Evolutionary conservation across 2,329 filamentous ascomycete genomes (phyloP).

Genomic region (Trichophyton simii): DNA sequence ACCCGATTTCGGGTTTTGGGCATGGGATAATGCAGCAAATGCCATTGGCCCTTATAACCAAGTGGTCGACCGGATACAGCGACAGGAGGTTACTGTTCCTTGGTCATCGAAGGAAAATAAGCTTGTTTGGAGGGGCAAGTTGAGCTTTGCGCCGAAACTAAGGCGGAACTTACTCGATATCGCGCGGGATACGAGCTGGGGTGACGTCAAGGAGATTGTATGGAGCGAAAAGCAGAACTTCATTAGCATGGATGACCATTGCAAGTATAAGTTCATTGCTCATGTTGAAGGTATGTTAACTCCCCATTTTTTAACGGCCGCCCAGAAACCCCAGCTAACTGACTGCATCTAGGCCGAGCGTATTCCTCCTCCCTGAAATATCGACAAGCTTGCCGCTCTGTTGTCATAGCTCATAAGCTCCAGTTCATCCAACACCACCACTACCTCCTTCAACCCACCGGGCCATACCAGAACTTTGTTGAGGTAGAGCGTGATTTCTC

Average conservation of each 20-base stretch:
- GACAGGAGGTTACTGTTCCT: constrained; percentile 9
- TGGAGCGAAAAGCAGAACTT: constrained; percentile 33
- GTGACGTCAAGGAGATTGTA: constrained; percentile 33
- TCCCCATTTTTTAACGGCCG: background rate
- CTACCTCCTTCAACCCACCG: constrained; percentile 31
- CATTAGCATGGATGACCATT: constrained; percentile 40
- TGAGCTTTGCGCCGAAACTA: constrained; percentile 30
- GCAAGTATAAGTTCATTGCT: constrained; percentile 41
- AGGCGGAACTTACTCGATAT: constrained; percentile 30
- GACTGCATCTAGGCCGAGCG: constrained; percentile 21
- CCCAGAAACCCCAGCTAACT: background rate
- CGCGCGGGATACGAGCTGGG: constrained; percentile 33
- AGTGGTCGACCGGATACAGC: constrained; percentile 23
- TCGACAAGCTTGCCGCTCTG: constrained; percentile 37
- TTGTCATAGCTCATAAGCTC: constrained; percentile 37
- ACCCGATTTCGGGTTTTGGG: constrained; percentile 42
- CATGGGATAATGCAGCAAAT: constrained; percentile 31
- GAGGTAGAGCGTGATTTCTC: constrained; percentile 42
- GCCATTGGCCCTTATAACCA: constrained; percentile 27
- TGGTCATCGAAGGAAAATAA: constrained; percentile 30
- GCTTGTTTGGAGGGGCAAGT: constrained; percentile 40
- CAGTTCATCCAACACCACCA: constrained; percentile 39
- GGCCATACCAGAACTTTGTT: constrained; percentile 37
- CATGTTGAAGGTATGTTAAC: constrained; percentile 38
- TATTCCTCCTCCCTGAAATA: constrained; percentile 42